Conservation (phyloP, 441 rosid species). For the Gossypium gossypioides region DNA sequence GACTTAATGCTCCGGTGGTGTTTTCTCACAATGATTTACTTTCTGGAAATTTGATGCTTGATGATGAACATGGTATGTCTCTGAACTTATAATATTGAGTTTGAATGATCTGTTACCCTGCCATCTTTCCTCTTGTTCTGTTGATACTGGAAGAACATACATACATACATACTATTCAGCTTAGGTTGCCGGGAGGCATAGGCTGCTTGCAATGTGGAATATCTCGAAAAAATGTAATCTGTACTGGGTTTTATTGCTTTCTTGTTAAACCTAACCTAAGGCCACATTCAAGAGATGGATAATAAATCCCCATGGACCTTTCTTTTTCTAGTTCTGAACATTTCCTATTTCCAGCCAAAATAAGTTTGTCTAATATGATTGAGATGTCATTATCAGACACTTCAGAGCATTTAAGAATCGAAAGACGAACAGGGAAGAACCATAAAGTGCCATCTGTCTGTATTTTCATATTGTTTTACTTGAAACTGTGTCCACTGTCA, state of each 20-base stretch:
- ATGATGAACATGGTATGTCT: slow-evolving; percentile 65
- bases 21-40: slow-evolving; percentile 91
- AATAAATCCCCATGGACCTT: neutral
- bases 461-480: neutral
- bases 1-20: slow-evolving; percentile 69
- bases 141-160: neutral
- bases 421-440: neutral
- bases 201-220: neutral
- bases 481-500: neutral
- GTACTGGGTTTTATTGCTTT: neutral
- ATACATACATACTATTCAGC: neutral
- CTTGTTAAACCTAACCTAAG: neutral
- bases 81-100: neutral
- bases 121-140: too few species aligned
- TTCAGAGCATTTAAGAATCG: neutral
- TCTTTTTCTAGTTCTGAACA: neutral
- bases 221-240: neutral
- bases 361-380: neutral
- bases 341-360: neutral
- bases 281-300: neutral
- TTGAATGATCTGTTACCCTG: neutral
- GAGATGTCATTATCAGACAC: neutral
- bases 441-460: neutral
- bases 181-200: neutral
- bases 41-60: slow-evolving; percentile 83